A percentile compares a stretch with the other conserved stretches of the same genome.
Conservation (phyloP, 768 basidiomycete genomes). For the Asterophora lycoperdoides region DNA sequence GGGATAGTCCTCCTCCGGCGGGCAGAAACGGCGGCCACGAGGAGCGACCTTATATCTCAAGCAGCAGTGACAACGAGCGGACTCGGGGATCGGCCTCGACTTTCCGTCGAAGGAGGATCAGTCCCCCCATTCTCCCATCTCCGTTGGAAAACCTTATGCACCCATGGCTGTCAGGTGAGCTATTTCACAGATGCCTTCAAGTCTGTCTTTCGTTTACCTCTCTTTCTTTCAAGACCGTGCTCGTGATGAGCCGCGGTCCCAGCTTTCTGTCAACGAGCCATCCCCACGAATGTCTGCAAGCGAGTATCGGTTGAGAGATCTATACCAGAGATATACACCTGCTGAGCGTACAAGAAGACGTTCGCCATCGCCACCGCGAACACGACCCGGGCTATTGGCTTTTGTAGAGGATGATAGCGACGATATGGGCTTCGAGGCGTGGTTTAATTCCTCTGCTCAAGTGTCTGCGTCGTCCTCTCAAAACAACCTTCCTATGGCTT, state of each 20-base stretch:
- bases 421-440: neutral
- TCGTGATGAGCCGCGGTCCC: neutral
- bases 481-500: neutral
- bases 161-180: slow-evolving; percentile 3
- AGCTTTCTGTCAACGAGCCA: neutral
- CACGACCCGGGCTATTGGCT: neutral
- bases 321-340: neutral
- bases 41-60: neutral
- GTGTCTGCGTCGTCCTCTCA: neutral
- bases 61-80: neutral
- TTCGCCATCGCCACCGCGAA: neutral
- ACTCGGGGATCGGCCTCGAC: neutral
- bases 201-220: neutral
- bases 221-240: neutral
- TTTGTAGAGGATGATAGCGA: neutral
- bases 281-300: neutral
- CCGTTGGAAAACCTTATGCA: slow-evolving; percentile 6
- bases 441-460: neutral
- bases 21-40: neutral
- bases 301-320: neutral
- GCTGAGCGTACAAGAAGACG: neutral
- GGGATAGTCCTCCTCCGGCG: neutral
- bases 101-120: slow-evolving; percentile 3
- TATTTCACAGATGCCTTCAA: neutral
- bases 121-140: slow-evolving; percentile 2